Conservation (phyloP, 2,329 filamentous ascomycete species). For the Fusarium sp. region DNA sequence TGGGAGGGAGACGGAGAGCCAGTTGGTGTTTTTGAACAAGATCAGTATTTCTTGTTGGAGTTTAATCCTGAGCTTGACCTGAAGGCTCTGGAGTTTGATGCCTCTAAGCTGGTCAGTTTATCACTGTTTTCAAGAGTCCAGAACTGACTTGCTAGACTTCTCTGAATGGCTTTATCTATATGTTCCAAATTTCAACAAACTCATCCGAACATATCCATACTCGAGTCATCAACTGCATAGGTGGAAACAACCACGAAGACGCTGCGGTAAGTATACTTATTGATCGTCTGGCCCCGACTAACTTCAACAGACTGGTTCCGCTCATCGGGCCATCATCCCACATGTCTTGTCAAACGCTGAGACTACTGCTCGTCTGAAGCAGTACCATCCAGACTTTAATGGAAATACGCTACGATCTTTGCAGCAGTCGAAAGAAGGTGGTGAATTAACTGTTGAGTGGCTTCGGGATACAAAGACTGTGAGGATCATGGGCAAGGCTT, state of each 20-base stretch:
- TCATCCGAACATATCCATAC: slow-evolving; percentile 6
- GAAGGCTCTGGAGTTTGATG: background rate
- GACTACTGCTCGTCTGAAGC: background rate
- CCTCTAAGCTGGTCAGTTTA: background rate
- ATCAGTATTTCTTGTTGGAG: slow-evolving; percentile 11
- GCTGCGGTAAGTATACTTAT: background rate
- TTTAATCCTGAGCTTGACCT: slow-evolving; percentile 11
- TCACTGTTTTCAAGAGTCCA: rapidly evolving
- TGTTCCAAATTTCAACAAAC: slow-evolving; percentile 1
- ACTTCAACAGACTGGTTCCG: background rate
- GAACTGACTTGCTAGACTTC: background rate
- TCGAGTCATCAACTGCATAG: background rate
- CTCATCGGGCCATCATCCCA: slow-evolving; percentile 9
- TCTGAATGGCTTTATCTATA: background rate
- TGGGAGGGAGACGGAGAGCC: slow-evolving; percentile 1
- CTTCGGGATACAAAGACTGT: background rate
- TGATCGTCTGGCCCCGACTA: too few species aligned
- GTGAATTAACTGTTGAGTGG: slow-evolving; percentile 11
- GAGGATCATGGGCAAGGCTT: slow-evolving; percentile 6
- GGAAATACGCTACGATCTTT: background rate
- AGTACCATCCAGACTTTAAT: background rate
- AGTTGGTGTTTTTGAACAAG: background rate
- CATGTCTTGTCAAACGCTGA: background rate
- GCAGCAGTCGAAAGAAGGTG: slow-evolving; percentile 15
- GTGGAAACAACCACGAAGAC: background rate